Conservation (phyloP, 495 filamentous ascomycete species). For the Podospora fimiseda region DNA sequence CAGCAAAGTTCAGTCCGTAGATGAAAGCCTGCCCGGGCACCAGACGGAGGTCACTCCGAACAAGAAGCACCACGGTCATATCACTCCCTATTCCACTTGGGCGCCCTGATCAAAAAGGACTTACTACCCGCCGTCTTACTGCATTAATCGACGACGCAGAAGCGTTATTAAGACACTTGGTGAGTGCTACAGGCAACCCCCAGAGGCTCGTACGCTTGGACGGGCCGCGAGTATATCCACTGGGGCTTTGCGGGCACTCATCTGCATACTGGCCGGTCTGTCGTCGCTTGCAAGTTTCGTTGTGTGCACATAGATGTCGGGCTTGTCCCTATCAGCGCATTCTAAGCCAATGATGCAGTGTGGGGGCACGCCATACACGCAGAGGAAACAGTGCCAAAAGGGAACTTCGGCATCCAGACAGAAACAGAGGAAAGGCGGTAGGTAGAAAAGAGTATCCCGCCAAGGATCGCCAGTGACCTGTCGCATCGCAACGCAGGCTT, state of each 20-base stretch:
- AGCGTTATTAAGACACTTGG: not conserved
- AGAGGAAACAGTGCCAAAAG: not conserved
- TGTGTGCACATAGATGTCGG: not conserved
- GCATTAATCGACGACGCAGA: not conserved
- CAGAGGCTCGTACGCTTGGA: not conserved
- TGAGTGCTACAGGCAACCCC: not conserved
- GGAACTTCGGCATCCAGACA: not conserved
- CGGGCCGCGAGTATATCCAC: not conserved
- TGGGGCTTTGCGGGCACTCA: not conserved
- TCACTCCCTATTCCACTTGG: not conserved
- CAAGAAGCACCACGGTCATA: not conserved
- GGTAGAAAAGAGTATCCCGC: not conserved
- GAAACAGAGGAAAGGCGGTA: not conserved
- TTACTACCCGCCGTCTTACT: slow-evolving; percentile 4
- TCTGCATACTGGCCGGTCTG: too few species aligned
- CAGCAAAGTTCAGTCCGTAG: not conserved
- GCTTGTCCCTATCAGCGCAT: not conserved
- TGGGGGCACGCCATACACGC: slow-evolving; percentile 5
- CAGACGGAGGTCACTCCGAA: slow-evolving; percentile 1
- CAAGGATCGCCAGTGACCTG: not conserved
- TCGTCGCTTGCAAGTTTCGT: not conserved
- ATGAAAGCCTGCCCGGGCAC: not conserved
- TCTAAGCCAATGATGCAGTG: slow-evolving; percentile 6
- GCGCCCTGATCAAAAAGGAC: not conserved
- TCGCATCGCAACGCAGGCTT: not conserved